Base-by-base conservation (phyloP, 768 basidiomycete species). In the Hebeloma cylindrosporum region DNA sequence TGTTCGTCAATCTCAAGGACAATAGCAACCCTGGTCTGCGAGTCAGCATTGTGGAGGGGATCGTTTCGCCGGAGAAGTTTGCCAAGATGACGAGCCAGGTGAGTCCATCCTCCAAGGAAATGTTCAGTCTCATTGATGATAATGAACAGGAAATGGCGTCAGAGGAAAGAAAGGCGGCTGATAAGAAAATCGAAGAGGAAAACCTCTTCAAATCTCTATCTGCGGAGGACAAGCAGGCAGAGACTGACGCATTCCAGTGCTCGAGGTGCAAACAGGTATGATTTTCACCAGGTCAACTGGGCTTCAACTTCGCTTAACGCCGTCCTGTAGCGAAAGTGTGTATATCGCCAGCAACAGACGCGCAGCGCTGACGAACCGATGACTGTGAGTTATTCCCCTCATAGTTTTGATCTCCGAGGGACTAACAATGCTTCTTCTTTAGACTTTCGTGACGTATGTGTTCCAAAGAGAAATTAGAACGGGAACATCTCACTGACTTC, bases 241-340 rank as follows among this genome's bases (percentile, higher is more conserved):
- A 98, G 65, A 99, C 96, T 1, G 91, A 93, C 52, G 94, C 91
- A 2, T 99, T 99, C 88, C 92, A 97, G 63, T 99, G 96, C 60
- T 77, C 82, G 7, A 79, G 89, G 56, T 99, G 96, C 82, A 94
- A 93, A 58, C 88, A 94, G 78, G 82, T 79, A 39, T 32, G 75
- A 28, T 23, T 4, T 22, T 22, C n/a, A n/a, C n/a, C n/a, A n/a
- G n/a, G n/a, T 43, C 30, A 35, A n/a, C 7, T 10, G 25, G n/a
- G 4, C 11, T 10, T 7, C 6, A 36, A n/a, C 21, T 27, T 26
- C 13, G 9, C 43, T 9, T 47, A n/a, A 48, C 26, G 32, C 3
- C 28, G 16, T 32, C 28, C 54, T 29, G 14, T 49, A 87, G 85
- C 72, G 87, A 57, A 91, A 93, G 69, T 90, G 91, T 57, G 79